Conservation (phyloP, 192 early-diverging fungal species). For the Podila verticillata region DNA sequence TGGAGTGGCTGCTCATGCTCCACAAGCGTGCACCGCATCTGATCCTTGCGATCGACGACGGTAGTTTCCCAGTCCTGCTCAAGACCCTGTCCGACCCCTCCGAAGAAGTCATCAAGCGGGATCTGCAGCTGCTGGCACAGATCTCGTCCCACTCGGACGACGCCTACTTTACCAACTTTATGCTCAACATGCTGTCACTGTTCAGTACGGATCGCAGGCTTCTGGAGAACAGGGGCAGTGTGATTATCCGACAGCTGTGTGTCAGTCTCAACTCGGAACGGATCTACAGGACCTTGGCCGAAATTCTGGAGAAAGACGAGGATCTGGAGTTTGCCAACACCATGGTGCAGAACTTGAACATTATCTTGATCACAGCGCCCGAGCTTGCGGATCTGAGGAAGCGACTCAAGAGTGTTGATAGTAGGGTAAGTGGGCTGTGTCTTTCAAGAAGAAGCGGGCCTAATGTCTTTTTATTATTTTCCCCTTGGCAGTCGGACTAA, state of each 20-base stretch:
- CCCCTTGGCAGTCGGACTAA: too few species aligned
- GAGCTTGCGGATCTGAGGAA: conserved; percentile 87
- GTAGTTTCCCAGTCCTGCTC: conserved; percentile 87
- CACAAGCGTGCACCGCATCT: conserved; percentile 91
- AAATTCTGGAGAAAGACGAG: conserved; percentile 88
- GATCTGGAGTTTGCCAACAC: conserved; percentile 94
- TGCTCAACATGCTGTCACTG: conserved; percentile 87
- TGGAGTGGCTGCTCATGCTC: conserved; percentile 98
- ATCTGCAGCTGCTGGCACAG: conserved; percentile 94
- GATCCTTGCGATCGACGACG: conserved; percentile 90
- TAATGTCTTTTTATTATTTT: too few species aligned
- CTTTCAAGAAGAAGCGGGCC: neutral
- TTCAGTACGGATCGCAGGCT: conserved; percentile 91
- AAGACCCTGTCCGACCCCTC: conserved; percentile 92
- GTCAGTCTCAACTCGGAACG: conserved; percentile 89
- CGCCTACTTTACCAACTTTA: conserved; percentile 89
- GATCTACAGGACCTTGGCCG: conserved; percentile 89
- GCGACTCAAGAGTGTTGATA: conserved; percentile 82
- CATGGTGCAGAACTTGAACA: conserved; percentile 98
- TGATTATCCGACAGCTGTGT: conserved; percentile 96
- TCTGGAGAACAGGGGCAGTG: conserved; percentile 87
- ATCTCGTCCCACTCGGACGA: conserved; percentile 88
- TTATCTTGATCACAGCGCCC: conserved; percentile 94
- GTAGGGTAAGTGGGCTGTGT: conserved; percentile 53
- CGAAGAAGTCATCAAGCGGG: conserved; percentile 94